These are phyloP conservation scores for Sugiyamaella smithiae DNA, from an alignment of 805 yeast genomes.

Conservation along the genomic window DNA sequence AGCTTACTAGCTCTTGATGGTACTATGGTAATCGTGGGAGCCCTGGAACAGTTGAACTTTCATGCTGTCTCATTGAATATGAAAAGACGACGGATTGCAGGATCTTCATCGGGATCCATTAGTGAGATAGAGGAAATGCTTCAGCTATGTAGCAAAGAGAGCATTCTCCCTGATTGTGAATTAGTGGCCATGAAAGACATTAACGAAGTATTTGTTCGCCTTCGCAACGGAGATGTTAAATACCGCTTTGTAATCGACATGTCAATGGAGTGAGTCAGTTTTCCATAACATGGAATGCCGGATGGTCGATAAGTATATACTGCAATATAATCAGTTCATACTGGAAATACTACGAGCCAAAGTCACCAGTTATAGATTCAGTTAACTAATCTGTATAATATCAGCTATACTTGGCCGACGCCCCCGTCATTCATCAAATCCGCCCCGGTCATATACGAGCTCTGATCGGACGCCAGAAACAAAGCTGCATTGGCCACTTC, in stretches of 20 bases:
- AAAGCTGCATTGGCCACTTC: neutral
- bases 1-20: conserved; percentile 3
- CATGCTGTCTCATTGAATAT: conserved; percentile 1
- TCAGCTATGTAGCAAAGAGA: conserved; percentile 56
- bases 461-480: neutral
- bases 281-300: too few species aligned
- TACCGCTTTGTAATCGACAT: conserved; percentile 13
- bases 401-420: neutral
- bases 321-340: too few species aligned
- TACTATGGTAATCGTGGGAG: conserved; percentile 1
- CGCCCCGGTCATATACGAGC: conserved; percentile 1
- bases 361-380: neutral
- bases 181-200: conserved; percentile 44
- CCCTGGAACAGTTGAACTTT: neutral
- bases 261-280: too few species aligned
- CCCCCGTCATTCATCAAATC: conserved; percentile 1
- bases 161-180: conserved; percentile 63
- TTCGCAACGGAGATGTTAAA: conserved; percentile 3
- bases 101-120: conserved; percentile 62
- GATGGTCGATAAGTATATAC: too few species aligned
- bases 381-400: too few species aligned
- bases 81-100: conserved; percentile 29
- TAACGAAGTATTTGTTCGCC: conserved; percentile 6
- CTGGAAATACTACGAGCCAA: too few species aligned
- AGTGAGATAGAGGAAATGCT: conserved; percentile 65